Evolutionary conservation across 1,139 yeast species (phyloP).

Genomic region (Magnusiomyces clavatus): DNA sequence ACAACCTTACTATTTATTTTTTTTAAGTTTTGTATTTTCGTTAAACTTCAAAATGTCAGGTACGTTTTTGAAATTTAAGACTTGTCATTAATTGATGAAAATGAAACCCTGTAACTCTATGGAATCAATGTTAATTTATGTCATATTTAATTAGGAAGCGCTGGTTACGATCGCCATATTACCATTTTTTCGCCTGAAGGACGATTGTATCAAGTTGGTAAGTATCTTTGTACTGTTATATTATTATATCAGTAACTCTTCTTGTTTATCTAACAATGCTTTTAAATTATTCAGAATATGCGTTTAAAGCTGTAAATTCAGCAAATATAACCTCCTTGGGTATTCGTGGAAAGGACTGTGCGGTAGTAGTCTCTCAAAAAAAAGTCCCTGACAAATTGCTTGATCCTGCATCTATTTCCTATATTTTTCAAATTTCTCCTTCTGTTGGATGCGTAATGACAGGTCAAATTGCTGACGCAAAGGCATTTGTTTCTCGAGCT

Average conservation of each 20-base stretch:
- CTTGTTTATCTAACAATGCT: background rate
- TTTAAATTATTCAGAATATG: constrained; percentile 47
- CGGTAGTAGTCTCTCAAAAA: constrained; percentile 90
- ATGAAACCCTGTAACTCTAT: no score
- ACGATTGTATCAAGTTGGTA: constrained; percentile 83
- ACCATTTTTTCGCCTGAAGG: constrained; percentile 99
- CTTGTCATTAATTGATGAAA: background rate
- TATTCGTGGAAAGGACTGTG: constrained; percentile 76
- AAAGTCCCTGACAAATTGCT: constrained; percentile 92
- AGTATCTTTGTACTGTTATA: constrained; percentile 11
- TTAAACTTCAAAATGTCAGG: constrained; percentile 12
- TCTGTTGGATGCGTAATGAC: constrained; percentile 87
- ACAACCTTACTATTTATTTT: no score
- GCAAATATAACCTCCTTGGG: constrained; percentile 87
- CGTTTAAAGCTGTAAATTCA: constrained; percentile 93
- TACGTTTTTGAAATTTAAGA: constrained; percentile 3
- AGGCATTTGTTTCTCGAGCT: constrained; percentile 85
- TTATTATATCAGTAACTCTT: background rate
- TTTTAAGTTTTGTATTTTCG: background rate
- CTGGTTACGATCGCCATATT: constrained; percentile 97
- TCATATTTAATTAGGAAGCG: constrained; percentile 22
- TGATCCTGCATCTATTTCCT: constrained; percentile 78
- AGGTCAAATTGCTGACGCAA: constrained; percentile 95
- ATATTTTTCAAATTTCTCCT: constrained; percentile 74
- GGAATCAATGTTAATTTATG: no score